Evolutionary conservation across 306 rosid species (phyloP), one percentile per base, ranked within the genome.

Genomic region (Cucumis hystrix): DNA sequence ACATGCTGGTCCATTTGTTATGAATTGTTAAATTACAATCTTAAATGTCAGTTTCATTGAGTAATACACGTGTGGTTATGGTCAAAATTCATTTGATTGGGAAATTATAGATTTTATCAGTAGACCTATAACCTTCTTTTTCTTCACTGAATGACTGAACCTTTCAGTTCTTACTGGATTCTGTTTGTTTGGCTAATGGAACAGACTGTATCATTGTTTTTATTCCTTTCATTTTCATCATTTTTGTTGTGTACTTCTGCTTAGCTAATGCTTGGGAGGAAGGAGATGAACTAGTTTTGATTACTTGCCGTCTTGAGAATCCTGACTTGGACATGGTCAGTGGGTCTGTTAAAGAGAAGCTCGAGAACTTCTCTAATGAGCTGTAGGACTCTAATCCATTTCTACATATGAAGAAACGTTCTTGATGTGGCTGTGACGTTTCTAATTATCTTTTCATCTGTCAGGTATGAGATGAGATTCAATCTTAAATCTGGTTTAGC

Each of bases 241-340:
- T 83, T 78, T 75, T 28, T 18, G 25, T 54, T 79, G 45, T 79
- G 41, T 14, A 12, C 33, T 69, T 70, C 28, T 75, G 8, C 15
- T 37, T 79, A 95, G 97, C 97, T 78, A 95, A 95, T 85, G 98
- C 97, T 49, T 95, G 98, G 98, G 98, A 95, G 92, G 98, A 95
- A 75, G 98, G 75, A 69, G 96, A 95, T n/a, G 98, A 90, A 80
- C 86, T 95, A 82, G 96, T 95, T 86, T 65, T 95, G 80, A 89
- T 92, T 84, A 90, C 98, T 4, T 90, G 97, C 85, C 98, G 96
- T 64, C 65, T 90, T 51, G 76, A 90, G 87, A 90, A 92, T 78
- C 91, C 77, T 30, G 84, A 92, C 45, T 79, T 95, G 83, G 97
- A 92, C 85, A 60, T 82, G 86, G 89, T 89, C 66, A 78, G 83